Evolutionary conservation across 345 rosid species (phyloP).

Genomic region (Rhizophora mangle): DNA sequence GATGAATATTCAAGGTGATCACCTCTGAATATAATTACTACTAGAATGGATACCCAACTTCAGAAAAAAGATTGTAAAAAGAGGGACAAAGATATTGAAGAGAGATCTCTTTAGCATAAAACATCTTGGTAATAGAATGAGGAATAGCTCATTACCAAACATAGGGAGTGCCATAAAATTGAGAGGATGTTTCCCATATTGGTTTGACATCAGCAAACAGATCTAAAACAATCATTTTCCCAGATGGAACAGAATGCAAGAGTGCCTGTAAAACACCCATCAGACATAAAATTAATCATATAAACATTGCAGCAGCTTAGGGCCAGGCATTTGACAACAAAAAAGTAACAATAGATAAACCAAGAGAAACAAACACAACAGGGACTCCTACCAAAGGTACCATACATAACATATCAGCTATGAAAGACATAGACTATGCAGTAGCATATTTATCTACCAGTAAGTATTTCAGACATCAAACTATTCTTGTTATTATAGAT

Average conservation of each 20-base stretch:
- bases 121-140: constrained; percentile 1
- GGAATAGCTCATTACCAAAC: constrained; percentile 53
- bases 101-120: not conserved
- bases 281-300: constrained; percentile 2
- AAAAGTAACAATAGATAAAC: not conserved
- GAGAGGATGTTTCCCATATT: constrained; percentile 76
- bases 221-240: constrained; percentile 92
- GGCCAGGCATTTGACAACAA: not conserved
- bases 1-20: constrained; percentile 17
- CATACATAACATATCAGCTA: too few relatives aligned
- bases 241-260: constrained; percentile 81
- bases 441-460: too few relatives aligned
- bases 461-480: too few relatives aligned
- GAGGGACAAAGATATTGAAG: constrained; percentile 1
- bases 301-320: not conserved
- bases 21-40: constrained; percentile 1
- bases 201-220: constrained; percentile 93
- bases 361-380: not conserved
- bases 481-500: too few relatives aligned
- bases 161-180: constrained; percentile 90
- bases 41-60: not conserved
- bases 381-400: too few relatives aligned
- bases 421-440: too few relatives aligned
- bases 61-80: not conserved
- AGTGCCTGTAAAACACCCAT: constrained; percentile 67